Evolutionary conservation across 495 filamentous ascomycete species (phyloP), one percentile per base, ranked within the genome.

Genomic region (Cenococcum geophilum): DNA sequence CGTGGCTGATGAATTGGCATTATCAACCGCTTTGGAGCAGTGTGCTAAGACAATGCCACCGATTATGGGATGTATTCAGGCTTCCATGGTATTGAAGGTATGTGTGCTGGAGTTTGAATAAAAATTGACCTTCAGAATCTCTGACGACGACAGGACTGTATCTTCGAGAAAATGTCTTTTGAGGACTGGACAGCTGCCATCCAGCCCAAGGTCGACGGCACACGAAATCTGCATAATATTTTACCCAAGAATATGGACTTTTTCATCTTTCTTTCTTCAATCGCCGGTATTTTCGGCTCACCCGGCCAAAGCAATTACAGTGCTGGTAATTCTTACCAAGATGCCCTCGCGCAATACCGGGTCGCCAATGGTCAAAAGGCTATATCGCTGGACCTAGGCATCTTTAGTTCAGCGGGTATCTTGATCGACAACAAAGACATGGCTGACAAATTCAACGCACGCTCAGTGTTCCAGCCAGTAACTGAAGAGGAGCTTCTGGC

Each of bases 61-160:
- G 10, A 64, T 63, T 64, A 63, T 53, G 40, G 67, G 67, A 52
- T 43, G 63, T 27, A 55, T 69, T 8, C 67, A 69, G 14, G 53
- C 51, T 34, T 55, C 67, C 20, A 63, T 69, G 25, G 48, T 51
- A 5, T 16, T 51, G 14, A 18, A 51, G 48, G 48, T 51, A 47
- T n/a, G 42, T n/a, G n/a, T n/a, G n/a, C n/a, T n/a, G n/a, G n/a
- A n/a, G n/a, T n/a, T n/a, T n/a, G n/a, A n/a, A n/a, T n/a, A n/a
- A n/a, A n/a, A n/a, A n/a, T n/a, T n/a, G n/a, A n/a, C n/a, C n/a
- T n/a, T n/a, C n/a, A n/a, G n/a, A n/a, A n/a, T n/a, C n/a, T n/a
- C n/a, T n/a, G n/a, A n/a, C n/a, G n/a, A n/a, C n/a, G n/a, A n/a
- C 27, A 32, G 27, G 27, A 32, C 6, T 32, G 4, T 1, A 51